Base-by-base conservation (phyloP, 148 eudicot genomes). In the Chenopodium suecicum region DNA sequence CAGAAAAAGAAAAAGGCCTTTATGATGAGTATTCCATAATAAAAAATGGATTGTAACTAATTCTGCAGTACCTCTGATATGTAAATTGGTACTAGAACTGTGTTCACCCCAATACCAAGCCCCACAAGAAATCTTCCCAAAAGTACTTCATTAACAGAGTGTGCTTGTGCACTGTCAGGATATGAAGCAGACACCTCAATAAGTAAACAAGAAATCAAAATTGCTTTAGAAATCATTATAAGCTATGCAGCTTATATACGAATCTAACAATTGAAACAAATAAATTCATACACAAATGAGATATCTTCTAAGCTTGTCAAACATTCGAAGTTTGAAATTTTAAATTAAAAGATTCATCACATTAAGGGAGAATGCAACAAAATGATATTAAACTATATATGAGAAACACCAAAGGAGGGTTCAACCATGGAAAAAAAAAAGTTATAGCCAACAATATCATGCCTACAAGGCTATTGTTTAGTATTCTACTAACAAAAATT, bases 101-200 rank as follows among this genome's bases (percentile, higher is more conserved):
- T 91, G 88, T 91, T 90, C 83, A 90, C 92, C 41, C 97, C 97
- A 83, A 93, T 91, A 69, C 97, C 97, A 77, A 91, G 93, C 81
- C 97, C 97, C 46, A 91, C 93, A 73, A 93, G 89, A 84, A 93
- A 93, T 79, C 97, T 92, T 86, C 95, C 97, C 86, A 78, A 88
- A 29, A 93, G 86, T 74, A 93, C 89, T 82, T 89, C 90, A 71
- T 90, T 89, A 80, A 91, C 86, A 71, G 93, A 87, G 79, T 90
- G 93, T 34, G 97, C 95, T 90, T 91, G 97, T 64, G 91, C 95
- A 88, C 97, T 93, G 88, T 73, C 78, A 84, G 48, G 46, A 48
- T 81, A 41, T 74, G 41, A 79, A 64, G 71, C 9, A 48, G 23
- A 77, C 76, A 72, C 23, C 58, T 41, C 13, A 44, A 70, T 48